Base-by-base conservation (phyloP, 208 protist species). In the Leishmania gerbilli region DNA sequence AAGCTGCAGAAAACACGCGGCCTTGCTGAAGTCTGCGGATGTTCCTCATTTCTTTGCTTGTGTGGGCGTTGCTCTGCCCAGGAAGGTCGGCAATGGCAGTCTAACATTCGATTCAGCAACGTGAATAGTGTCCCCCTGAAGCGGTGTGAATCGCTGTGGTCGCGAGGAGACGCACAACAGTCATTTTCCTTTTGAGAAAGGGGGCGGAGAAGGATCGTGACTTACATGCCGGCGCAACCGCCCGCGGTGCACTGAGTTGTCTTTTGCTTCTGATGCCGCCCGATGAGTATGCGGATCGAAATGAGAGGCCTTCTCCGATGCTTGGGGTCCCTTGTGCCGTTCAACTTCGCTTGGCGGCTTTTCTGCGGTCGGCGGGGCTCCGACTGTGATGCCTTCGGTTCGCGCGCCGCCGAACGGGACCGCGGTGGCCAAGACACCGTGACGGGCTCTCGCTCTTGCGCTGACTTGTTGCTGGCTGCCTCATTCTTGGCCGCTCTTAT, bases 261-360 rank as follows among this genome's bases (percentile, higher is more conserved):
- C 21, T 67, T 80, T 53, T 80, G 69, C 69, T 84, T 84, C 71
- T 76, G 76, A 4, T 6, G 76, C 1, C 9, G 45, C 49, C 31
- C 34, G 3, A 42, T 9, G 34, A 24, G 53, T 24, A 49, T 77
- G 40, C 27, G 24, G 19, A 40, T 56, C 42, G 68, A 79, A 49
- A 49, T 15, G 11, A 6, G n/a, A 19, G 17, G 37, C 31, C 37
- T 71, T 56, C 45, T 42, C 0, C 27, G 27, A 1, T 31, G 21
- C 21, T 49, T 47, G 0, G 37, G 64, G 4, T 19, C 1, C 31
- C 42, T 71, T 45, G 11, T 51, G 27, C 42, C 13, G 34, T 4
- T 19, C 9, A 75, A 58, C 37, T 53, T 47, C 3, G n/a, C 68
- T 0, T 51, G 53, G 34, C 45, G 34, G 34, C 77, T 68, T 47